phyloP scores from a whole-genome alignment of 345 rosid species.

The Brassica napus region Da-Ae NC_063451.1:17830001-17830500 shows the following conservation, averaged over 20 bases:
- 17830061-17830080: slow-evolving; percentile 79
- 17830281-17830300: slow-evolving; percentile 37
- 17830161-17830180: not conserved
- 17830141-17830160: not conserved
- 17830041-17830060: slow-evolving; percentile 53
- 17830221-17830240: not conserved
- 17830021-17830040: no score
- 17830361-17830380: slow-evolving; percentile 49
- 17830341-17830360: slow-evolving; percentile 46
- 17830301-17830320: slow-evolving; percentile 38
- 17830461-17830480: slow-evolving; percentile 8
- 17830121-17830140: slow-evolving; percentile 72
- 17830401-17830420: slow-evolving; percentile 61
- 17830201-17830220: not conserved
- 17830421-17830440: slow-evolving; percentile 38
- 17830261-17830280: slow-evolving; percentile 61
- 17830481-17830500: not conserved
- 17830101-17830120: slow-evolving; percentile 91
- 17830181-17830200: not conserved
- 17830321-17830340: slow-evolving; percentile 40
- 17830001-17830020: no score
- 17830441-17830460: not conserved
- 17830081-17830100: slow-evolving; percentile 92
- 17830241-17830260: slow-evolving; percentile 82
- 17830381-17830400: slow-evolving; percentile 48